Evolutionary conservation across 1,284 basidiomycete species (phyloP).

Genomic region (Heimioporus retisporus): DNA sequence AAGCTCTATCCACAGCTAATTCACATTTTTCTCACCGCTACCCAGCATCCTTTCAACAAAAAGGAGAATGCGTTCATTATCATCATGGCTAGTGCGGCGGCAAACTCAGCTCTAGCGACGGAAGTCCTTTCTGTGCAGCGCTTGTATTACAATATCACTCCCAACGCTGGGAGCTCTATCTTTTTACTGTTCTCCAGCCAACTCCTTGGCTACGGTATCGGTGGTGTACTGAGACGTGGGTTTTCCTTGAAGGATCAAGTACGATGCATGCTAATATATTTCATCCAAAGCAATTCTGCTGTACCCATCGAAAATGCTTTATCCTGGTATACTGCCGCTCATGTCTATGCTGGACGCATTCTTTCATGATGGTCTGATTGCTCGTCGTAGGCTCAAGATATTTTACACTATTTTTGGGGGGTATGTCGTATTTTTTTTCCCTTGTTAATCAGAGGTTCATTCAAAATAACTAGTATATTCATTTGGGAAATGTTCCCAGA

Average conservation of each 20-base stretch:
- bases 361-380: conserved; percentile 58
- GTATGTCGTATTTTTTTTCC: conserved; percentile 35
- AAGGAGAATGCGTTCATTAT: conserved; percentile 72
- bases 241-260: conserved; percentile 23
- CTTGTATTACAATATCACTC: conserved; percentile 63
- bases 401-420: conserved; percentile 62
- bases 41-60: conserved; percentile 54
- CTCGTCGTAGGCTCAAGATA: conserved; percentile 55
- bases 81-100: conserved; percentile 76
- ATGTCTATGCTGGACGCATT: conserved; percentile 56
- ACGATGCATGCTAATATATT: conserved; percentile 48
- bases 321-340: conserved; percentile 63
- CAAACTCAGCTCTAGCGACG: conserved; percentile 71
- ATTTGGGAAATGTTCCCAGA: conserved; percentile 64
- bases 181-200: conserved; percentile 72
- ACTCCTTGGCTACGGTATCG: conserved; percentile 67
- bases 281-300: too few relatives aligned
- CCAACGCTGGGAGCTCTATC: conserved; percentile 63
- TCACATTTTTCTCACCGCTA: conserved; percentile 34
- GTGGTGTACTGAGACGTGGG: conserved; percentile 66
- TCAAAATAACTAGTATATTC: conserved; percentile 48
- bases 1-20: conserved; percentile 18
- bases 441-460: conserved; percentile 38
- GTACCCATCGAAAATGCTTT: conserved; percentile 76
- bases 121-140: conserved; percentile 74